Conservation (phyloP, 352 stramenopile genomes). For the Phytophthora pistaciae region DNA sequence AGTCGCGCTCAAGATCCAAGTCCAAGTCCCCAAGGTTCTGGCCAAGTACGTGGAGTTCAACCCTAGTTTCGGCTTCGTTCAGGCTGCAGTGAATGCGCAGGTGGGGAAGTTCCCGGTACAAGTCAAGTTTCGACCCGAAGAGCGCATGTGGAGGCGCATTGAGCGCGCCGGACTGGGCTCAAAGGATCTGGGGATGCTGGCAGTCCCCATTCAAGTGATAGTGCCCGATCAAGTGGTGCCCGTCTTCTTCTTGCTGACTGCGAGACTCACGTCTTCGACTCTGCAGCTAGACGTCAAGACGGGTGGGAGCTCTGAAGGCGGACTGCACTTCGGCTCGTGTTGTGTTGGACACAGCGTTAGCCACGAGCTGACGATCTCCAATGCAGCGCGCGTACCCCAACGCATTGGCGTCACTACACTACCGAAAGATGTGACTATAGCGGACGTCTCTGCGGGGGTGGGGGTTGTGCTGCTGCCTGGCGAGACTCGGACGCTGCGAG, state of each 20-base stretch:
- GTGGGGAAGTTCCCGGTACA: constrained; percentile 69
- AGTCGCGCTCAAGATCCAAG: constrained; percentile 84
- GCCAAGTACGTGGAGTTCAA: constrained; percentile 78
- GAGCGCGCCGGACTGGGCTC: constrained; percentile 55
- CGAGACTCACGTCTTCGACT: constrained; percentile 33
- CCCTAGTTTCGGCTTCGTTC: constrained; percentile 89
- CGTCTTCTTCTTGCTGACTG: constrained; percentile 48
- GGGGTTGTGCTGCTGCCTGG: constrained; percentile 41
- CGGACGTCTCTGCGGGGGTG: constrained; percentile 38
- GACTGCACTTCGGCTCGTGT: constrained; percentile 47
- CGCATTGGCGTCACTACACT: constrained; percentile 39
- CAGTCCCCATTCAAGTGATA: constrained; percentile 57
- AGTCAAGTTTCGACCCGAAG: constrained; percentile 69
- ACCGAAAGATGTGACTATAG: constrained; percentile 36
- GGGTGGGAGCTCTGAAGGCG: neutral
- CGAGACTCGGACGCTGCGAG: constrained; percentile 24
- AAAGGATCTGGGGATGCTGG: constrained; percentile 42
- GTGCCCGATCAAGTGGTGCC: constrained; percentile 69
- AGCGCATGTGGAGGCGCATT: constrained; percentile 53
- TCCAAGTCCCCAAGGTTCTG: constrained; percentile 76
- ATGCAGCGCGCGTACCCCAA: constrained; percentile 42
- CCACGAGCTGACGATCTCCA: constrained; percentile 40
- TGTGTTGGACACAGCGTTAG: constrained; percentile 50
- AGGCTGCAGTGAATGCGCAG: constrained; percentile 41
- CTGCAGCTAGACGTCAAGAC: constrained; percentile 11